phyloP scores from a whole-genome alignment of 345 rosid genomes.

The Populus euphratica region DNA sequence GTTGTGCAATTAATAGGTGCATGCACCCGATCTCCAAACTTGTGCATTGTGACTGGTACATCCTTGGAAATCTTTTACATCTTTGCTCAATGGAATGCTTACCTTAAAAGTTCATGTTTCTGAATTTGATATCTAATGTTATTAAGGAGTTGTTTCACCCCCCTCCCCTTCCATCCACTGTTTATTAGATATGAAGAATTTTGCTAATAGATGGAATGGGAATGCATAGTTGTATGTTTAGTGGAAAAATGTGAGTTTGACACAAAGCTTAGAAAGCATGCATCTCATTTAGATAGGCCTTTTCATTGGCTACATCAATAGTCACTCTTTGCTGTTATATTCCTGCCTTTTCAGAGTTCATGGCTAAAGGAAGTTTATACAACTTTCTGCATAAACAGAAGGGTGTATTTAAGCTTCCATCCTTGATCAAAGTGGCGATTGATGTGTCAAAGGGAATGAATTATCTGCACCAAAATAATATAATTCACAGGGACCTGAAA shows the following conservation, averaged over 20 bases:
- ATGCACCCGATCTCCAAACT: constrained; percentile 75
- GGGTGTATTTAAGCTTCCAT: constrained; percentile 72
- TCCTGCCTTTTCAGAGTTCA: constrained; percentile 64
- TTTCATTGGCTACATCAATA: constrained; percentile 9
- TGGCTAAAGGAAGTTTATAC: constrained; percentile 87
- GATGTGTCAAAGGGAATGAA: constrained; percentile 96
- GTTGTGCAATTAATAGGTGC: constrained; percentile 95
- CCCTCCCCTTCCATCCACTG: neutral
- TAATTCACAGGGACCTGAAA: constrained; percentile 91
- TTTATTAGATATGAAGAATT: constrained; percentile 11
- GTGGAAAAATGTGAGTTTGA: constrained; percentile 15
- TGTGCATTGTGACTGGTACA: constrained; percentile 91
- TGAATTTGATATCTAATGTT: neutral
- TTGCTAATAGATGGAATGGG: constrained; percentile 20
- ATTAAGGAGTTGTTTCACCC: constrained; percentile 3
- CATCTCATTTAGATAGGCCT: neutral
- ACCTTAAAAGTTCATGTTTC: neutral
- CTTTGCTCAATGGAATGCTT: constrained; percentile 1
- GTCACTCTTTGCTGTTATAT: constrained; percentile 15
- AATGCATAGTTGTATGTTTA: neutral
- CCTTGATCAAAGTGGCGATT: constrained; percentile 77
- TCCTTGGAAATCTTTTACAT: constrained; percentile 10
- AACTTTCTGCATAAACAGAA: constrained; percentile 82
- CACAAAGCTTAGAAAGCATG: constrained; percentile 6
- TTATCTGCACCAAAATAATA: constrained; percentile 91